These are phyloP conservation scores for Flaveria bidentis DNA, from an alignment of 129 eudicot species.

Conservation along the genomic window DNA sequence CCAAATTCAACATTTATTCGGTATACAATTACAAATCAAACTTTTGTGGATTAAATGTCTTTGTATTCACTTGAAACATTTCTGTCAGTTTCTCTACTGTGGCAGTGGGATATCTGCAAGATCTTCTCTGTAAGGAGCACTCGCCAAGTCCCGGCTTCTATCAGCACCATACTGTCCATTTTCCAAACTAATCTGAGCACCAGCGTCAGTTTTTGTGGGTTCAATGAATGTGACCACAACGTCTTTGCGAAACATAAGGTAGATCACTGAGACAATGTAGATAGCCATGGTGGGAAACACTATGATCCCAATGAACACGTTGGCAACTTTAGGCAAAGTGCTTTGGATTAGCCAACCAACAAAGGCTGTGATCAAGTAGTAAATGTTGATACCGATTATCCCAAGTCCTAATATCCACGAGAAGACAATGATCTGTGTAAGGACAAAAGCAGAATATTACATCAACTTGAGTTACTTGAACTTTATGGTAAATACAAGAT, in stretches of 20 bases:
- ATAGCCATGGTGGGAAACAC: constrained; percentile 61
- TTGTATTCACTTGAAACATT: constrained; percentile 5
- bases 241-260: constrained; percentile 69
- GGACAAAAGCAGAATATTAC: neutral
- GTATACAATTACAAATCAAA: neutral
- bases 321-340: constrained; percentile 55
- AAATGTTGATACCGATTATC: constrained; percentile 75
- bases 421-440: constrained; percentile 52
- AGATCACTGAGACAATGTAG: constrained; percentile 52
- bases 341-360: constrained; percentile 58
- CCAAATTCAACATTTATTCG: constrained; percentile 4
- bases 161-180: constrained; percentile 30
- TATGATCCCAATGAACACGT: constrained; percentile 54
- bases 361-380: constrained; percentile 62
- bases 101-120: constrained; percentile 72
- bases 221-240: constrained; percentile 54
- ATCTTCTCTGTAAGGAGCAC: constrained; percentile 59
- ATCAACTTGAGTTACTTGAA: neutral
- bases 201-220: constrained; percentile 39
- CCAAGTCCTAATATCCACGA: constrained; percentile 82
- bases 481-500: neutral
- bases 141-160: constrained; percentile 23
- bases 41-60: neutral
- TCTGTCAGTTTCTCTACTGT: constrained; percentile 24
- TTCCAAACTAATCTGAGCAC: constrained; percentile 44